Base-by-base conservation (phyloP, 2,329 filamentous ascomycete genomes). In the Coccinonectria pachysandricola region DNA sequence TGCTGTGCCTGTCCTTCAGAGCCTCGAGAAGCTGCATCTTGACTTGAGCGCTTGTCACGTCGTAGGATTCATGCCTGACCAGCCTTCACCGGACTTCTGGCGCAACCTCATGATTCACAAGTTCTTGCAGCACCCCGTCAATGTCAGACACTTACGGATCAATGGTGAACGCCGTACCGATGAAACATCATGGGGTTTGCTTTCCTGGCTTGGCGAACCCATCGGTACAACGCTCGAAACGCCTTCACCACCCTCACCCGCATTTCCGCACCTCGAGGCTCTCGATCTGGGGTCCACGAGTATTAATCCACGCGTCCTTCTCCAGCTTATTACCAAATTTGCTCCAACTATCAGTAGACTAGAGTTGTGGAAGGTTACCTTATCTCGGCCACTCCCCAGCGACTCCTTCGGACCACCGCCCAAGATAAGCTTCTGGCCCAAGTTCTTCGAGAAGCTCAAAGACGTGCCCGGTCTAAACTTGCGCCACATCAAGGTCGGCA, bases 61-160 rank as follows among this genome's bases (percentile, higher is more conserved):
- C 15, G 23, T 28, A 18, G 32, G 24, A 5, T 26, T 19, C n/a
- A 10, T 10, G 10, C 11, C 4, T 10, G 12, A 5, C n/a, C 21
- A 6, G 19, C 21, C 28, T 14, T 19, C 23, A 0, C 24, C 27
- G 5, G 27, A 19, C 8, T 30, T 7, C 10, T 7, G 17, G 7
- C 10, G 28, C 2, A 31, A 48, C 13, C 18, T 16, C n/a, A 27
- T 35, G 24, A 27, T 53, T 5, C 36, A 43, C 21, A 26, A 26
- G 3, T 52, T 53, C 22, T 36, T 53, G 3, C 23, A 27, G n/a
- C 27, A 38, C 10, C 29, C 40, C 17, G 39, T 34, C 24, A 64
- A 65, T 11, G 33, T 77, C 5, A 55, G 56, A 15, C 62, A 70
- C 37, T 52, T 77, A 5, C 60, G 71, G 3, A 42, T 75, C 21